phyloP scores from a whole-genome alignment of 148 eudicot species.

The Vaccinium vitisidaea region DNA sequence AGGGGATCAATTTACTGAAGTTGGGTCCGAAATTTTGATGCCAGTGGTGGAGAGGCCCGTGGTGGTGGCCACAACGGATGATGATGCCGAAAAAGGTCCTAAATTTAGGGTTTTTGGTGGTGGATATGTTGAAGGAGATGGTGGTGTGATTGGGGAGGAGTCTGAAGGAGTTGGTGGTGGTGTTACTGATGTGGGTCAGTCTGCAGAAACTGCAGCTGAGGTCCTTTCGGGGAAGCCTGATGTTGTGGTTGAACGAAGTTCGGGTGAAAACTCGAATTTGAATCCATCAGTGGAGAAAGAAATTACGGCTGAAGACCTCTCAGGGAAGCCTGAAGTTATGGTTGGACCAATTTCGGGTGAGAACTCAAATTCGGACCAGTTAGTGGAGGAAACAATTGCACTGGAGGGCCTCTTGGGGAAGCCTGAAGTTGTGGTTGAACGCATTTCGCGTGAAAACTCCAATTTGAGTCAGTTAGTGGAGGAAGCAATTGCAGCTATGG shows the following conservation, averaged over 20 bases:
- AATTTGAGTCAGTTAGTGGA: neutral
- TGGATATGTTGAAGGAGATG: constrained; percentile 27
- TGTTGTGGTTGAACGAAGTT: neutral
- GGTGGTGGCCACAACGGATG: constrained; percentile 35
- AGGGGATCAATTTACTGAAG: constrained; percentile 25
- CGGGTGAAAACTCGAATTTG: neutral
- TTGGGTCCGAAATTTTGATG: constrained; percentile 18
- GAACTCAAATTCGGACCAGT: neutral
- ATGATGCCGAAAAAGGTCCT: constrained; percentile 35
- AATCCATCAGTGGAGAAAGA: neutral
- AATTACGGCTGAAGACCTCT: neutral
- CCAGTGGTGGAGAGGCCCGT: constrained; percentile 26
- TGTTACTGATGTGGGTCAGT: constrained; percentile 21
- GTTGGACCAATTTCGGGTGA: neutral
- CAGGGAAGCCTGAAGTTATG: constrained; percentile 2
- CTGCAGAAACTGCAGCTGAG: neutral
- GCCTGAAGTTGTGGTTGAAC: constrained; percentile 3
- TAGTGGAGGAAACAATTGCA: neutral
- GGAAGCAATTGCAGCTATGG: neutral
- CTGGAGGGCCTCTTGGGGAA: neutral
- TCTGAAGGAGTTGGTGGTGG: constrained; percentile 19
- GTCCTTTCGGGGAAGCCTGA: constrained; percentile 11
- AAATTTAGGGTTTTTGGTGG: constrained; percentile 18
- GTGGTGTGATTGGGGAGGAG: constrained; percentile 21
- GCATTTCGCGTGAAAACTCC: neutral